Base-by-base conservation (phyloP, 2,329 filamentous ascomycete species). In the Colletotrichum sp. region DNA sequence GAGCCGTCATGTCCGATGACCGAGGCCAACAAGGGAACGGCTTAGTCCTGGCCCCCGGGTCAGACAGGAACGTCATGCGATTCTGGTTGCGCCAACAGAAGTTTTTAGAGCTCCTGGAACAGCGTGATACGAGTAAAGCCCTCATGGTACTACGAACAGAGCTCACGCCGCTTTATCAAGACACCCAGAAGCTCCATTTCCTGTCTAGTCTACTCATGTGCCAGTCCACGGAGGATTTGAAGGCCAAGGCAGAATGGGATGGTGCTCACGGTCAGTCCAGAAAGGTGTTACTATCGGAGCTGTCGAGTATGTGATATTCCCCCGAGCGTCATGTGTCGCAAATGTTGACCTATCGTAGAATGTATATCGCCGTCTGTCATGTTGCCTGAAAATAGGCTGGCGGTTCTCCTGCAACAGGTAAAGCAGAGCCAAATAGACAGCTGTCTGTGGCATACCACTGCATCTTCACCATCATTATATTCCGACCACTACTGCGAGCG, bases 321-420 rank as follows among this genome's bases (percentile, higher is more conserved):
- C 68, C 16, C 68, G 5, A 59, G n/a, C 18, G 55, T 26, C 30
- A 32, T 24, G 30, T 8, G 44, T 26, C 22, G 8, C 39, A 15
- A 66, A 24, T 68, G 69, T 75, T 83, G 70, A 86, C 72, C 52
- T 59, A 36, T 64, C 18, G 68, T 79, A 96, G 95, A 90, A 88
- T 98, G 92, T 72, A 98, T 99, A 83, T 98, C 97, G 2, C 96
- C 97, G 0, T 97, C 96, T 6, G 95, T 98, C 60, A 99, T 99
- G 96, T 94, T 99, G 71, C 97, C 97, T 2, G 95, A 98, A 81
- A 95, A 97, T 83, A 93, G 97, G 8, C 88, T 99, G 60, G 95
- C 95, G 3, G 90, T 93, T 39, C 88, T 99, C 18, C 87, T 99
- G 68, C 90, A 96, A 73, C 93, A 98, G 79, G 93, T 98, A 48